Evolutionary conservation across 208 protist genomes (phyloP).

Genomic region (Acanthamoeba triangularis): DNA sequence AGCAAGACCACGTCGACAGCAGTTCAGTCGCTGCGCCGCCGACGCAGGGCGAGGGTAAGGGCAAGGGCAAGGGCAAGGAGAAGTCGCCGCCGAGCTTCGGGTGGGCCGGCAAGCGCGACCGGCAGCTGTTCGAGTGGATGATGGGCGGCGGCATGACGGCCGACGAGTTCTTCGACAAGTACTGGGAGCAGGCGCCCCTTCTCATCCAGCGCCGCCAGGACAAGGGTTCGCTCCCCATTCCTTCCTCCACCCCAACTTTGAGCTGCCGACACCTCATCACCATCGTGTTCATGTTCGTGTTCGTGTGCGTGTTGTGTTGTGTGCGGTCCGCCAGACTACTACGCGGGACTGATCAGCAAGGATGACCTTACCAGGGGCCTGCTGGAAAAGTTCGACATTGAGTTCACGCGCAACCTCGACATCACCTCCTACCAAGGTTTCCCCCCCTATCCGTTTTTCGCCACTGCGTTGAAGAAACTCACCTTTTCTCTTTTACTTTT

Average conservation of each 20-base stretch:
- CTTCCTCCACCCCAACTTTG: neutral
- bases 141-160: neutral
- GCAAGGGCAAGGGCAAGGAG: conserved; percentile 3
- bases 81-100: neutral
- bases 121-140: conserved; percentile 41
- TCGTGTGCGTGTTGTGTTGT: neutral
- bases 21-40: too few species aligned
- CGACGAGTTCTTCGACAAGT: conserved; percentile 61
- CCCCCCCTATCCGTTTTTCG: too few species aligned
- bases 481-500: too few species aligned
- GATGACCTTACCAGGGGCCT: neutral
- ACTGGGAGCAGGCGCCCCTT: conserved; percentile 67
- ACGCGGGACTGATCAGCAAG: neutral
- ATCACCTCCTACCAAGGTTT: conserved; percentile 38
- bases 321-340: neutral
- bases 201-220: conserved; percentile 8
- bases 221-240: too few species aligned
- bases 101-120: conserved; percentile 7
- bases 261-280: neutral
- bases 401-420: conserved; percentile 32
- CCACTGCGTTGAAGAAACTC: too few species aligned
- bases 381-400: conserved; percentile 23
- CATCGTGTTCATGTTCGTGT: neutral
- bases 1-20: neutral
- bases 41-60: too few species aligned